phyloP scores from a whole-genome alignment of 1,284 basidiomycete species.

The Dichomitus squalens region DNA sequence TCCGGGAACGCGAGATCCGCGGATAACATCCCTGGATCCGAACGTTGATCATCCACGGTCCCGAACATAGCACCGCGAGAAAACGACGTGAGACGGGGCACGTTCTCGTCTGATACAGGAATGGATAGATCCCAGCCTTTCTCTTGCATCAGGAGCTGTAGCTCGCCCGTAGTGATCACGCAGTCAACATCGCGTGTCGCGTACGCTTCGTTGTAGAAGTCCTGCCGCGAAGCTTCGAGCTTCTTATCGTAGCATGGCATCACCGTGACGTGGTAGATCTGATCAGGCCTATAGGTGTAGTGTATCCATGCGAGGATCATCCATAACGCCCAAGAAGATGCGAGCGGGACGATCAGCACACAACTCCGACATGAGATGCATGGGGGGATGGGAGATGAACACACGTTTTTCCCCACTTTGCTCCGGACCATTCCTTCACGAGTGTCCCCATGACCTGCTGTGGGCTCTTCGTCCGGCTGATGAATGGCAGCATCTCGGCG shows the following conservation, averaged over 20 bases:
- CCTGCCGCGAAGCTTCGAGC: conserved; percentile 91
- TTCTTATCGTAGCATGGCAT: conserved; percentile 99
- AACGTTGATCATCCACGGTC: background rate
- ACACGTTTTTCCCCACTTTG: conserved; percentile 65
- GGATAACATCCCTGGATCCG: conserved; percentile 11
- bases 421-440: conserved; percentile 85
- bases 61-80: background rate
- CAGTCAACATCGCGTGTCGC: conserved; percentile 94
- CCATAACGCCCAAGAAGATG: conserved; percentile 19
- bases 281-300: conserved; percentile 57
- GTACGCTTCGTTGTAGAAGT: conserved; percentile 84
- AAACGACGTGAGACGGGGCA: conserved; percentile 18
- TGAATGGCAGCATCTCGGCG: conserved; percentile 89
- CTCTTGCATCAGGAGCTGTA: conserved; percentile 85
- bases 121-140: conserved; percentile 77
- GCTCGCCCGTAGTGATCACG: conserved; percentile 96
- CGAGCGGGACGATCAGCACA: conserved; percentile 13
- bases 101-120: conserved; percentile 52
- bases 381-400: conserved; percentile 32
- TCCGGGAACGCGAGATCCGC: conserved; percentile 56
- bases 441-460: conserved; percentile 95
- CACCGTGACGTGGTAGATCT: conserved; percentile 94
- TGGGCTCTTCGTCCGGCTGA: conserved; percentile 87
- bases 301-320: conserved; percentile 7
- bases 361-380: background rate